phyloP scores from a whole-genome alignment of 2,329 filamentous ascomycete species.

The Xylogone sp. region DNA sequence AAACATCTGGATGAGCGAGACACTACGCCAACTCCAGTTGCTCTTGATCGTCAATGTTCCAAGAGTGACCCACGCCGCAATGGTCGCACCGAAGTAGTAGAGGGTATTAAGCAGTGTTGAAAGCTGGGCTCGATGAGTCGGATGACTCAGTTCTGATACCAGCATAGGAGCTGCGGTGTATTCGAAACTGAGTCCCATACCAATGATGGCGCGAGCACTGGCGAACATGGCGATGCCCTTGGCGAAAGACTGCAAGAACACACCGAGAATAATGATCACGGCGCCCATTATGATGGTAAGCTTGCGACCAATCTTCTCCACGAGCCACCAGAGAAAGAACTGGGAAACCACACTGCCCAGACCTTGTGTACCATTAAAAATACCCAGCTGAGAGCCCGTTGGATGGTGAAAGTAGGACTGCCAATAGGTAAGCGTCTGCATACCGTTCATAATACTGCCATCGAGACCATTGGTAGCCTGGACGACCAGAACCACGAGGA shows the following conservation, averaged over 20 bases:
- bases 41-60: constrained; percentile 3
- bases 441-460: background rate
- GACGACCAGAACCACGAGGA: background rate
- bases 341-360: background rate
- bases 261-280: constrained; percentile 53
- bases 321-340: constrained; percentile 1
- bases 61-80: constrained; percentile 3
- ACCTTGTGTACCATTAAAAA: background rate
- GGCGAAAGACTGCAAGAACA: constrained; percentile 30
- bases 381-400: background rate
- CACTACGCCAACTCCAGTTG: constrained; percentile 1
- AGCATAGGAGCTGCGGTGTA: constrained; percentile 33
- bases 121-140: constrained; percentile 44
- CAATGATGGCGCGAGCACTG: constrained; percentile 1
- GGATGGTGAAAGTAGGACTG: background rate
- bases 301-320: constrained; percentile 31
- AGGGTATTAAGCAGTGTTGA: constrained; percentile 12
- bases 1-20: constrained; percentile 28
- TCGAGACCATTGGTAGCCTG: background rate
- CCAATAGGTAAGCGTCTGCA: background rate
- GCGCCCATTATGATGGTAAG: constrained; percentile 53
- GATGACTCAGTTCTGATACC: constrained; percentile 49
- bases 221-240: background rate
- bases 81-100: constrained; percentile 12
- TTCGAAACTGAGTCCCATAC: constrained; percentile 3